These are phyloP conservation scores for Kodamaea kakaduensis DNA, from an alignment of 805 yeast species.

Conservation along the genomic window DNA sequence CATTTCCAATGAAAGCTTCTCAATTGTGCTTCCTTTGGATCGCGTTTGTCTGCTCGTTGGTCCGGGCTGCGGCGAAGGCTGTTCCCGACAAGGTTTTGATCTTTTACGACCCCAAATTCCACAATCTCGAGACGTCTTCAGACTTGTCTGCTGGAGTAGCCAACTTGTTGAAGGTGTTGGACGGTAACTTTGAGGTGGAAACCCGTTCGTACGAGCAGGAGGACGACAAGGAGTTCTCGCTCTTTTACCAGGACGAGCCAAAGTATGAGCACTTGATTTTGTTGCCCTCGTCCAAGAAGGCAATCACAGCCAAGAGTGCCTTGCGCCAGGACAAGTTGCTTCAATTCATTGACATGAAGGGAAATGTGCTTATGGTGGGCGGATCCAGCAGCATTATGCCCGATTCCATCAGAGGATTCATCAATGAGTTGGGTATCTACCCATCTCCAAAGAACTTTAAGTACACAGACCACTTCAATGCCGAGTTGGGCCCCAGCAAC, in stretches of 20 bases:
- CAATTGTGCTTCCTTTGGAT: constrained; percentile 9
- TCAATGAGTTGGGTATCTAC: constrained; percentile 76
- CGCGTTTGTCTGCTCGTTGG: constrained; percentile 6
- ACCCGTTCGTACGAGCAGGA: constrained; percentile 23
- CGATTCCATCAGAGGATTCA: constrained; percentile 52
- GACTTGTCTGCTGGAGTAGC: constrained; percentile 17
- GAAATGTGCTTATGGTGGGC: constrained; percentile 70
- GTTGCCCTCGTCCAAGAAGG: constrained; percentile 34
- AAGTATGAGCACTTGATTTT: constrained; percentile 29
- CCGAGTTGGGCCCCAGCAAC: constrained; percentile 26
- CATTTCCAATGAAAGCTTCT: constrained; percentile 6
- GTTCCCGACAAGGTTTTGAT: constrained; percentile 22
- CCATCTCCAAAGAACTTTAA: constrained; percentile 74
- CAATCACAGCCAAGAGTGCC: constrained; percentile 24
- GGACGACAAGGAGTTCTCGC: constrained; percentile 15
- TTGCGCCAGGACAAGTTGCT: constrained; percentile 43
- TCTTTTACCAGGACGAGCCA: constrained; percentile 23
- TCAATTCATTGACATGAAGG: constrained; percentile 61
- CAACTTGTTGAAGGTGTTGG: constrained; percentile 22
- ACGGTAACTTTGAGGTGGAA: constrained; percentile 15
- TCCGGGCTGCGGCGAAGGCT: constrained; percentile 1
- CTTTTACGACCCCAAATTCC: constrained; percentile 28
- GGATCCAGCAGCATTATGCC: constrained; percentile 34
- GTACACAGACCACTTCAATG: constrained; percentile 61
- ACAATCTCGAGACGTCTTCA: constrained; percentile 16